phyloP scores from a whole-genome alignment of 2,329 filamentous ascomycete species.

The Incumbomyces lentus region DNA sequence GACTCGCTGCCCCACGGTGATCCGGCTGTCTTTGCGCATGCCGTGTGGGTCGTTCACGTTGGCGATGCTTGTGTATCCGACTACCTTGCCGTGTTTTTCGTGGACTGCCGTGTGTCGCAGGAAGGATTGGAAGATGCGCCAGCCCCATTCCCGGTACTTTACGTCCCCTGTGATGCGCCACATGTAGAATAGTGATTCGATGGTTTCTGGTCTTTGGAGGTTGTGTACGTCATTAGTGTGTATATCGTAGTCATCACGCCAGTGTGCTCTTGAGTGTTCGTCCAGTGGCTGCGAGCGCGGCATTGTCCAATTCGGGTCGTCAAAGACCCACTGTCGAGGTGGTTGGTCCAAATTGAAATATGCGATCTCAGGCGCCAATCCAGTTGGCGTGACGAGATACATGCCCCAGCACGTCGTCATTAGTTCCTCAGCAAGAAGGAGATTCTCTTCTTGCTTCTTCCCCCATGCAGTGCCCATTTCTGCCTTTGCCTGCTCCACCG shows the following conservation, averaged over 20 bases:
- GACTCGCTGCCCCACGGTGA: background rate
- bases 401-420: constrained; percentile 98
- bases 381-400: constrained; percentile 82
- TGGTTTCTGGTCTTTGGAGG: constrained; percentile 85
- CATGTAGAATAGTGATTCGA: constrained; percentile 97
- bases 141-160: constrained; percentile 90
- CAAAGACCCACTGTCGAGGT: constrained; percentile 36
- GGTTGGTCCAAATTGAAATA: constrained; percentile 71
- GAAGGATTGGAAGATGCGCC: constrained; percentile 96
- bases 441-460: constrained; percentile 71
- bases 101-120: constrained; percentile 71
- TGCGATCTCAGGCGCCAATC: constrained; percentile 87
- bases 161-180: constrained; percentile 91
- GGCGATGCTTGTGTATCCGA: constrained; percentile 17
- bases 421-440: constrained; percentile 75
- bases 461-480: constrained; percentile 47
- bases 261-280: constrained; percentile 45
- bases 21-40: background rate
- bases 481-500: constrained; percentile 61
- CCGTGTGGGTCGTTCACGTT: constrained; percentile 16
- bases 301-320: constrained; percentile 39
- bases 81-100: constrained; percentile 39
- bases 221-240: constrained; percentile 67
- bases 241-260: constrained; percentile 62
- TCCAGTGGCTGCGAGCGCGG: constrained; percentile 34